Conservation (phyloP, 768 basidiomycete species). For the Boletus huronensis region DNA sequence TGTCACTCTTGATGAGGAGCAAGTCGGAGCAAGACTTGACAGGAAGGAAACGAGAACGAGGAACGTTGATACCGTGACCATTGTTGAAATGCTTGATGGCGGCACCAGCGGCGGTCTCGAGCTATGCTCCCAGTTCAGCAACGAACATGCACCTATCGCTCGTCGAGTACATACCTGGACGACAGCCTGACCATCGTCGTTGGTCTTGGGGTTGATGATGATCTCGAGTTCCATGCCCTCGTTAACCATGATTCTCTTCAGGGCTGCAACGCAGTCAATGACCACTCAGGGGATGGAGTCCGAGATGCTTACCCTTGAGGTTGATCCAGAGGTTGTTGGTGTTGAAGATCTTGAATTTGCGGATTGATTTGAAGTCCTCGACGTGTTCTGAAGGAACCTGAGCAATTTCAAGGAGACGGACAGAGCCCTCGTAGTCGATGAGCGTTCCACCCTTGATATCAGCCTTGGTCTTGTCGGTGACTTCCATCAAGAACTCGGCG, state of each 20-base stretch:
- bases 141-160: not conserved
- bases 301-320: conserved; percentile 36
- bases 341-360: conserved; percentile 83
- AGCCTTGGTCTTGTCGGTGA: conserved; percentile 82
- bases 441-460: conserved; percentile 73
- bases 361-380: conserved; percentile 70
- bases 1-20: conserved; percentile 63
- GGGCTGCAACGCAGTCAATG: conserved; percentile 36
- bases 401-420: conserved; percentile 72
- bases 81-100: conserved; percentile 70
- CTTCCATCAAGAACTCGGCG: conserved; percentile 71
- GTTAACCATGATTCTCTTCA: conserved; percentile 72
- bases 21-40: conserved; percentile 62
- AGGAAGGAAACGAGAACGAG: conserved; percentile 68
- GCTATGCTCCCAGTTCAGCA: conserved; percentile 30
- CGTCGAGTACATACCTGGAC: conserved; percentile 46
- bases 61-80: conserved; percentile 71
- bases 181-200: conserved; percentile 66
- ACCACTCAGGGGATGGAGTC: not conserved
- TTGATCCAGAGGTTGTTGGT: conserved; percentile 66
- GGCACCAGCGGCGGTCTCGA: conserved; percentile 74
- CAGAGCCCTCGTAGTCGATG: conserved; percentile 63
- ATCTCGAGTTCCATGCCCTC: conserved; percentile 74
- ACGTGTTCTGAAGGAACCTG: conserved; percentile 71
- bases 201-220: conserved; percentile 70